Base-by-base conservation (phyloP, 2,329 filamentous ascomycete species). In the Lachnellula cervina region DNA sequence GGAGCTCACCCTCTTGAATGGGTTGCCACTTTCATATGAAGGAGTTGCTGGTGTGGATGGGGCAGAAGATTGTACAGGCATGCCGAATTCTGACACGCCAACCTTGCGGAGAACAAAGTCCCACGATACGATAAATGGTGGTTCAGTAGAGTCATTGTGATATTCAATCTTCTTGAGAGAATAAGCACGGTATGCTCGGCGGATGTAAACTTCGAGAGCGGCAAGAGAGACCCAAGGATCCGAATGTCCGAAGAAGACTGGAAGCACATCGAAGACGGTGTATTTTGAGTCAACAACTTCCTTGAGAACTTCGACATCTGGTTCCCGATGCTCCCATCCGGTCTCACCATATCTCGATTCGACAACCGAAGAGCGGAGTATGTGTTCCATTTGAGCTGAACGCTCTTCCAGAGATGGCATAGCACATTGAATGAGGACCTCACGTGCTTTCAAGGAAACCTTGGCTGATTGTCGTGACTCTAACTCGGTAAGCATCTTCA, bases 241-340 rank as follows among this genome's bases (percentile, higher is more conserved):
- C 43, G 89, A 83, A 74, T 99, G 91, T 35, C 86, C 89, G 70
- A 99, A 99, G 83, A 99, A 99, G 56, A 90, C 86, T 7, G 93
- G 89, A 63, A 99, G 75, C 17, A 99, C 94, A 70, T 99, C 94
- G 66, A 97, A 96, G 62, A 99, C 94, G 43, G 93, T 97, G 78
- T 95, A 97, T 77, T 96, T 96, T 53, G 94, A 97, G 74, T 99
- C 94, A 51, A 99, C 90, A 34, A 99, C 92, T 73, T 99, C 94
- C 79, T 96, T 96, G 76, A 99, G 87, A 62, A 96, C 80, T 21
- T 95, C 88, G 52, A 96, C 77, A 74, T 88, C 90, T 48, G 94
- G 94, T 74, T 97, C 89, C 63, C 94, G 83, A 76, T 99, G 94
- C 62, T 97, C 93, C 89, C 90, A 96, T 51, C 93, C 92, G 58